Base-by-base conservation (phyloP, 148 eudicot genomes). In the Gaultheria prostrata region DNA sequence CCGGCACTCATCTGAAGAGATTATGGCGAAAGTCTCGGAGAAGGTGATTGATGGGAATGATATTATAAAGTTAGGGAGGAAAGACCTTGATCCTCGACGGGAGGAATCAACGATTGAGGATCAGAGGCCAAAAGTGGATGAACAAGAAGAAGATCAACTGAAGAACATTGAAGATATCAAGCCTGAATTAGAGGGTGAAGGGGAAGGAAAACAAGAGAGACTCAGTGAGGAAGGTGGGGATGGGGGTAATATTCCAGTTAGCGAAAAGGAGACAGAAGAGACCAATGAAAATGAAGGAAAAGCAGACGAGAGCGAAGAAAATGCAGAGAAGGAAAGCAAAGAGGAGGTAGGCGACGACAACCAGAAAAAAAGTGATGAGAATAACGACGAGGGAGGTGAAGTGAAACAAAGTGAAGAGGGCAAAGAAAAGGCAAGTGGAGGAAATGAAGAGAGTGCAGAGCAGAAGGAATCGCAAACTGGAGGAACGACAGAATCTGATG, bases 51-150 rank as follows among this genome's bases (percentile, higher is more conserved):
- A 50, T 50, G 88, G 85, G 65, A 24, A 46, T 59, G 84, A 65
- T n/a, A 43, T 32, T 30, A 26, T 88, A 20, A 93, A 86, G 86
- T 84, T 95, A 32, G 98, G 98, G 61, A 90, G 97, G 79, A 95
- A 92, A 83, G 95, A 94, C 82, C 87, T 93, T 46, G 87, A 87
- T 8, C 91, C 90, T 30, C 76, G 30, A 65, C 49, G 18, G 49
- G 82, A 80, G 56, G 85, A 81, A 24, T 18, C 49, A 67, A 70
- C 45, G 4, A 65, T 59, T 71, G 90, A 86, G 18, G 89, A 85
- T 50, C 93, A 85, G 65, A 87, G 77, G 70, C 86, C 49, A 21
- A 69, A 20, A 53, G 86, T 88, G 57, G 94, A 88, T 35, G 86
- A 90, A 35, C 83, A 77, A 54, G 84, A 80, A 45, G 53, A 13